phyloP scores from a whole-genome alignment of 495 filamentous ascomycete genomes.

The Sphaerosporella brunnea region DNA sequence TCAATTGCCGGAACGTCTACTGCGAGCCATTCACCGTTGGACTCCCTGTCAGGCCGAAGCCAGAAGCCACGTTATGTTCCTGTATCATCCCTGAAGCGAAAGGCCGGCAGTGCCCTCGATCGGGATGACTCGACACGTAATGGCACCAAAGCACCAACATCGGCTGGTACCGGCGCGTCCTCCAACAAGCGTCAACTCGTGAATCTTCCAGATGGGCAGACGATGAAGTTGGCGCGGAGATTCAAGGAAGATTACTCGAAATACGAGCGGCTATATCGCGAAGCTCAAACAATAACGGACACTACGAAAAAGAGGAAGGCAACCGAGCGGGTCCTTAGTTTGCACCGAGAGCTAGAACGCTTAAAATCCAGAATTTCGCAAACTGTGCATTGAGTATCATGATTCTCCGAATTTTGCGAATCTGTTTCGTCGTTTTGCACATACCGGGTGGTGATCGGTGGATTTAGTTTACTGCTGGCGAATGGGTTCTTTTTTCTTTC shows the following conservation, averaged over 20 bases:
- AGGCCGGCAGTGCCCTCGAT: constrained; percentile 8
- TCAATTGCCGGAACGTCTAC: constrained; percentile 18
- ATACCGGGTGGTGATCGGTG: no score
- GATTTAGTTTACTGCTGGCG: no score
- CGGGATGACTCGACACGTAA: constrained; percentile 5
- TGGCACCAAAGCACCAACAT: constrained; percentile 1
- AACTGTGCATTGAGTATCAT: neutral
- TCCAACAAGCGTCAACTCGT: constrained; percentile 14
- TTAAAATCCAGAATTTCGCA: constrained; percentile 22
- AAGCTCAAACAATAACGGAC: constrained; percentile 19
- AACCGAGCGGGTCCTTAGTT: constrained; percentile 17
- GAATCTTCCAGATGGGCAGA: constrained; percentile 14
- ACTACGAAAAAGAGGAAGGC: constrained; percentile 22
- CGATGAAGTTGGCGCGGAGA: constrained; percentile 19
- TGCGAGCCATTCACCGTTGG: constrained; percentile 18
- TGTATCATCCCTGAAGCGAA: constrained; percentile 22
- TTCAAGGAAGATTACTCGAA: constrained; percentile 25
- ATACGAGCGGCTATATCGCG: constrained; percentile 20
- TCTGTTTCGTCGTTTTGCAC: no score
- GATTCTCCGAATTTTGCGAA: no score
- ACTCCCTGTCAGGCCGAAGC: constrained; percentile 8
- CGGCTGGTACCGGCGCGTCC: neutral
- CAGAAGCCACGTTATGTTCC: constrained; percentile 13
- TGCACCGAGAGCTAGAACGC: constrained; percentile 22
- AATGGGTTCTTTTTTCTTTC: no score